Evolutionary conservation across 306 rosid species (phyloP), one percentile per base, ranked within the genome.

Genomic region (Prinsepia uniflora): DNA sequence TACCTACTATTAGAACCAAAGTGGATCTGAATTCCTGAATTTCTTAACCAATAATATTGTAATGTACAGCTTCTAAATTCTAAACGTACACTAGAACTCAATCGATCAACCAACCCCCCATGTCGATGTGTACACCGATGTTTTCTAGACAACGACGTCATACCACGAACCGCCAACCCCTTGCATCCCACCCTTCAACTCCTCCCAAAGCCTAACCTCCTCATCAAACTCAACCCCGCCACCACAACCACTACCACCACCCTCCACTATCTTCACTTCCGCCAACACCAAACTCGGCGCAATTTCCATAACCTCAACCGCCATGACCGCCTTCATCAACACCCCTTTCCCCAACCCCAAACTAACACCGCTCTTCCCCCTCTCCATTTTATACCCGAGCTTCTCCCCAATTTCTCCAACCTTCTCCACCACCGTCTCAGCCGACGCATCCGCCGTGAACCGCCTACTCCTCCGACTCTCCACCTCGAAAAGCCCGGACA

Each of bases 401-500:
- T 15, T 77, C 55, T 73, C 79, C 4, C 87, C 97, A 0, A 83
- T 76, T 58, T 80, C 93, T 68, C 80, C 81, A 75, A 88, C 92
- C 63, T 73, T 88, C 72, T 81, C 97, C 60, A 79, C 81, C 73
- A 89, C 88, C 24, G 9, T 67, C 15, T 47, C 92, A 70, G 78
- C 63, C 3, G 71, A 45, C 34, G 68, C 80, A 1, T 62, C 80
- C 17, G 92, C 78, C 2, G 85, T 89, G 69, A 90, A 90, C 63
- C 93, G 56, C 81, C 80, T 82, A 79, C 83, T 88, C 41, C 73
- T 80, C 65, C 63, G 57, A 17, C 42, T 63, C 70, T 74, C 45
- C 52, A 75, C 60, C 78, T 88, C 96, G 6, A 93, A 87, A 59
- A 93, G 63, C 46, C 98, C 92, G 15, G 94, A 84, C 66, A 93